Evolutionary conservation across 2,329 filamentous ascomycete species (phyloP).

Genomic region (Lasiodiplodia gonubiensis): DNA sequence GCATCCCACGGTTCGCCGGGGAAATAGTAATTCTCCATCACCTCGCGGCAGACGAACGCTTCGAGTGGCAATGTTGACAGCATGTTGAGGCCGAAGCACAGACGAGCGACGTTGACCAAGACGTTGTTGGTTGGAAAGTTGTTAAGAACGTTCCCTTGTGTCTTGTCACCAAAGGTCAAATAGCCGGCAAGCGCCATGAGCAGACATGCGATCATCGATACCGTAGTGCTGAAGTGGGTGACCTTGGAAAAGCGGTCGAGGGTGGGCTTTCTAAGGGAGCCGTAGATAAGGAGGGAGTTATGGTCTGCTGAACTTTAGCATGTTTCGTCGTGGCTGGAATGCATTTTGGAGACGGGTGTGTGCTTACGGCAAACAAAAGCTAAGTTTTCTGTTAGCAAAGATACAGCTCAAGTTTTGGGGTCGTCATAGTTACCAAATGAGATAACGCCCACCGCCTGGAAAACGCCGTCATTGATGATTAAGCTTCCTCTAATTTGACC

Average conservation of each 20-base stretch:
- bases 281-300: conserved; percentile 97
- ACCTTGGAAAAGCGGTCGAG: conserved; percentile 93
- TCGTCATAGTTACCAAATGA: conserved; percentile 69
- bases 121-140: conserved; percentile 91
- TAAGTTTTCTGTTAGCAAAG: conserved; percentile 37
- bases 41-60: conserved; percentile 95
- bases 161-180: conserved; percentile 89
- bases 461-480: conserved; percentile 85
- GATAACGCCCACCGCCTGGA: conserved; percentile 96
- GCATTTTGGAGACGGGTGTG: not conserved
- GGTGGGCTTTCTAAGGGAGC: conserved; percentile 89
- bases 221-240: conserved; percentile 88
- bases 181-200: conserved; percentile 88
- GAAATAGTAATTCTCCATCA: conserved; percentile 88
- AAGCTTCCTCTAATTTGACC: conserved; percentile 74
- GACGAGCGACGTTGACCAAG: conserved; percentile 91
- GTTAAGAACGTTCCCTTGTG: conserved; percentile 94
- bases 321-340: not conserved
- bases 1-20: conserved; percentile 77
- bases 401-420: not conserved
- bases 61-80: conserved; percentile 94
- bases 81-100: conserved; percentile 99
- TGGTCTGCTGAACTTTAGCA: conserved; percentile 63
- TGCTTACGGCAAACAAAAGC: conserved; percentile 69
- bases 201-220: conserved; percentile 92